These are phyloP conservation scores for Populus tremula DNA, from an alignment of 345 rosid genomes.

Conservation along the genomic window DNA sequence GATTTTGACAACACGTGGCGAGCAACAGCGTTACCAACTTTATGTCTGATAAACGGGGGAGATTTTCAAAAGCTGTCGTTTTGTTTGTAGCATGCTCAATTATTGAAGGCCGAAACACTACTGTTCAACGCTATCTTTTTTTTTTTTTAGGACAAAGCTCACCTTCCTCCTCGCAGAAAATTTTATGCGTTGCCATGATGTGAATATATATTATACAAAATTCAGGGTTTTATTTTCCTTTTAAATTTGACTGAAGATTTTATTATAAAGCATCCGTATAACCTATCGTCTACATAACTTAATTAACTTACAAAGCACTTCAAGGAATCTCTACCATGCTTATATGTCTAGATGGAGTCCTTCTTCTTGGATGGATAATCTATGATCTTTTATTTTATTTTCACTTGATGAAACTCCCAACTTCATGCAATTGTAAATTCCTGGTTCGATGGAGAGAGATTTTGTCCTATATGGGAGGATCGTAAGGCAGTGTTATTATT, in stretches of 20 bases:
- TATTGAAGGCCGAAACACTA: neutral
- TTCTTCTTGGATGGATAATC: too few species aligned
- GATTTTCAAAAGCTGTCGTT: conserved; percentile 5
- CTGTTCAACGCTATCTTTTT: neutral
- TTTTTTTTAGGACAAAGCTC: neutral
- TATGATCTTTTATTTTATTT: too few species aligned
- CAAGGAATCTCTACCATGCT: neutral
- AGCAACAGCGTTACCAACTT: too few species aligned
- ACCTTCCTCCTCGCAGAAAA: neutral
- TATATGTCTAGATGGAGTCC: too few species aligned
- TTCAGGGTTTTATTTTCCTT: neutral
- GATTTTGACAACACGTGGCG: too few species aligned
- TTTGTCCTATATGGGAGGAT: too few species aligned
- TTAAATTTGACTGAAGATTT: neutral
- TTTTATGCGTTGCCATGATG: neutral
- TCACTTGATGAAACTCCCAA: too few species aligned
- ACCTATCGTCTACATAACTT: neutral
- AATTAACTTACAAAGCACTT: neutral
- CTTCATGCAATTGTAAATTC: too few species aligned
- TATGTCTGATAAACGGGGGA: neutral
- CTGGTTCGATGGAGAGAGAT: too few species aligned
- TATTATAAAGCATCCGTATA: neutral
- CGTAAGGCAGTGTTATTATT: neutral
- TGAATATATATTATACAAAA: too few species aligned
- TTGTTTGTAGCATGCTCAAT: neutral